A percentile compares a stretch with the other conserved stretches of the same genome.
Evolutionary conservation across 1,284 basidiomycete genomes (phyloP).

Genomic region (Paramarasmius palmivorus): DNA sequence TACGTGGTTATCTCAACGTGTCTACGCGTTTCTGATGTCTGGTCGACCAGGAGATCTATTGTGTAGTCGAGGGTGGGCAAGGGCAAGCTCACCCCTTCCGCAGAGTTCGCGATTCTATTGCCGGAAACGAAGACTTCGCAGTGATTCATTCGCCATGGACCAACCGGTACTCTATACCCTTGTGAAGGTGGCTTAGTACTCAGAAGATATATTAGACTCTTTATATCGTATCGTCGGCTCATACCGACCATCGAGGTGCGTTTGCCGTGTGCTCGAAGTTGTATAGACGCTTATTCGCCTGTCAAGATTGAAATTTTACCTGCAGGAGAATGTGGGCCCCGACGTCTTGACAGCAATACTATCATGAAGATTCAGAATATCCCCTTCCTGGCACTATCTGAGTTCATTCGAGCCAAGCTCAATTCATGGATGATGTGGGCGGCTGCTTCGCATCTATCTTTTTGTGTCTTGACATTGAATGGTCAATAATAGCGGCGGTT

Average conservation of each 20-base stretch:
- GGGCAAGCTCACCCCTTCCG: constrained; percentile 50
- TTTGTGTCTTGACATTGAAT: constrained; percentile 16
- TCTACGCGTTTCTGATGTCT: constrained; percentile 11
- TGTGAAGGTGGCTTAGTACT: constrained; percentile 11
- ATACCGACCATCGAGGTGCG: constrained; percentile 42
- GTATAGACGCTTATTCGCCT: constrained; percentile 9
- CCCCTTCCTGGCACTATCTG: constrained; percentile 76
- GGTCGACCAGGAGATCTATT: constrained; percentile 46
- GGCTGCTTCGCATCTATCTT: constrained; percentile 14
- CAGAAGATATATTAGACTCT: constrained; percentile 39
- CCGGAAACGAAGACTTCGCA: constrained; percentile 44
- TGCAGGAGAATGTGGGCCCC: constrained; percentile 77
- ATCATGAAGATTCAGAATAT: constrained; percentile 65
- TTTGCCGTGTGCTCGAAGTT: constrained; percentile 11
- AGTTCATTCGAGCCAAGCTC: constrained; percentile 78
- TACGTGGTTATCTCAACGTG: constrained; percentile 31
- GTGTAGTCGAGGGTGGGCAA: constrained; percentile 52
- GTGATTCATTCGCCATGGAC: constrained; percentile 51
- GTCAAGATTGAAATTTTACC: constrained; percentile 76
- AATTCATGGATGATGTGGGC: constrained; percentile 76
- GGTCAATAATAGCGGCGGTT: constrained; percentile 49
- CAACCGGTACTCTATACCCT: constrained; percentile 35
- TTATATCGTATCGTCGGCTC: constrained; percentile 54
- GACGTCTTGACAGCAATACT: constrained; percentile 63
- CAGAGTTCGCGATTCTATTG: constrained; percentile 50